These are phyloP conservation scores for Macrolepiota albuminosa DNA, from an alignment of 768 basidiomycete species.

Conservation along the genomic window DNA sequence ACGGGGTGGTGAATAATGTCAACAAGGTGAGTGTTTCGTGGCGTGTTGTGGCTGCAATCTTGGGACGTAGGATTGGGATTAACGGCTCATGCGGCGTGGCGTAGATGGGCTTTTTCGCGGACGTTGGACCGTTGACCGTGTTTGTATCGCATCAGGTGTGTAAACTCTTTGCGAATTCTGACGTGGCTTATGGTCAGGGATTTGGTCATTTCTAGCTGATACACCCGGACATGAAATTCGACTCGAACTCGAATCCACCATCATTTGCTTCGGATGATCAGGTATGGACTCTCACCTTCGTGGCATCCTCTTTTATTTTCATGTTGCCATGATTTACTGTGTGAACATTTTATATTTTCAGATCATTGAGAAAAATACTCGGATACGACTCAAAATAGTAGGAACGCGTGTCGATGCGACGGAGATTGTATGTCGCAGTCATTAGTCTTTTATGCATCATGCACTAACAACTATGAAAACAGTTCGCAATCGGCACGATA, in stretches of 20 bases:
- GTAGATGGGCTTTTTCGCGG: conserved; percentile 98
- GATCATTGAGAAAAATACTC: conserved; percentile 93
- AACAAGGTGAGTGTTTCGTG: conserved; percentile 65
- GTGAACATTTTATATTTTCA: conserved; percentile 22
- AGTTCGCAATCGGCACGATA: conserved; percentile 98
- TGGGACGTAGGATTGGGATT: neutral
- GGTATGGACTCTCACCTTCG: conserved; percentile 34
- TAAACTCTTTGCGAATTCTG: conserved; percentile 4
- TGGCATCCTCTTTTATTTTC: neutral
- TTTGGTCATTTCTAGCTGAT: conserved; percentile 60
- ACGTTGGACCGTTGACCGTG: conserved; percentile 89
- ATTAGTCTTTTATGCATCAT: neutral
- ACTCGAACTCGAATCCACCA: conserved; percentile 95
- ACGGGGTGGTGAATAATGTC: conserved; percentile 93
- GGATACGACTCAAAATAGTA: conserved; percentile 94
- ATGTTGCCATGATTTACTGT: neutral
- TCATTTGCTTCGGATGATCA: conserved; percentile 91
- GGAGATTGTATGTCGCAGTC: conserved; percentile 70
- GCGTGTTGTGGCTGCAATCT: neutral
- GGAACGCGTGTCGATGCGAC: conserved; percentile 97
- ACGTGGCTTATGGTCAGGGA: neutral
- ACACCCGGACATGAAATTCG: conserved; percentile 90
- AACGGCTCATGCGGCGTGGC: neutral
- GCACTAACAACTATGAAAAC: neutral
- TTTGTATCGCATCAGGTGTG: conserved; percentile 95